These are phyloP conservation scores for Nemania diffusa DNA, from an alignment of 2,329 filamentous ascomycete species.

Conservation along the genomic window DNA sequence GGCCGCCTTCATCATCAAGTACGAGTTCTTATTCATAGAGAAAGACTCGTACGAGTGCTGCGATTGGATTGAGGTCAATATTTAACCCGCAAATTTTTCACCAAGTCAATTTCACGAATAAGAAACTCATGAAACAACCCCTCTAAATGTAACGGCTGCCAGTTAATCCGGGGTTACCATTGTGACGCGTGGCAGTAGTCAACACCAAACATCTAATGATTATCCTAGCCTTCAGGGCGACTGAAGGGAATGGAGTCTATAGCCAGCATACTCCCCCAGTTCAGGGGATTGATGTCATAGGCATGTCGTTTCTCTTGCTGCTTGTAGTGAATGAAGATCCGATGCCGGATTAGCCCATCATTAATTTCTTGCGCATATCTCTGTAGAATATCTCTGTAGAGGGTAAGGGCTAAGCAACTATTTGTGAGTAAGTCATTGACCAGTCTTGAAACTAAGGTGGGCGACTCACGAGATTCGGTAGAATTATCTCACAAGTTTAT, in stretches of 20 bases:
- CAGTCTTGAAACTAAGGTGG: neutral
- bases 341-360: too few relatives aligned
- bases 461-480: neutral
- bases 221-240: too few relatives aligned
- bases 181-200: neutral
- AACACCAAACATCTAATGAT: too few relatives aligned
- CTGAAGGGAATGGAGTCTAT: too few relatives aligned
- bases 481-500: neutral
- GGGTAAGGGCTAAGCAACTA: neutral
- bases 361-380: too few relatives aligned
- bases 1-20: neutral
- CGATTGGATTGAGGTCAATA: neutral
- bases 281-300: too few relatives aligned
- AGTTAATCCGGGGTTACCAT: neutral
- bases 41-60: neutral
- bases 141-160: neutral
- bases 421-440: neutral
- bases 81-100: neutral
- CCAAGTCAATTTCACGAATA: neutral
- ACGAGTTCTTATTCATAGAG: neutral
- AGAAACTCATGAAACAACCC: neutral
- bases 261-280: too few relatives aligned
- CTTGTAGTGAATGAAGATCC: too few relatives aligned
- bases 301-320: too few relatives aligned
- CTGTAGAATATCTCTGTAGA: neutral